Conservation (phyloP, 371 early-diverging fungal genomes). For the Mortierella sp. region DNA sequence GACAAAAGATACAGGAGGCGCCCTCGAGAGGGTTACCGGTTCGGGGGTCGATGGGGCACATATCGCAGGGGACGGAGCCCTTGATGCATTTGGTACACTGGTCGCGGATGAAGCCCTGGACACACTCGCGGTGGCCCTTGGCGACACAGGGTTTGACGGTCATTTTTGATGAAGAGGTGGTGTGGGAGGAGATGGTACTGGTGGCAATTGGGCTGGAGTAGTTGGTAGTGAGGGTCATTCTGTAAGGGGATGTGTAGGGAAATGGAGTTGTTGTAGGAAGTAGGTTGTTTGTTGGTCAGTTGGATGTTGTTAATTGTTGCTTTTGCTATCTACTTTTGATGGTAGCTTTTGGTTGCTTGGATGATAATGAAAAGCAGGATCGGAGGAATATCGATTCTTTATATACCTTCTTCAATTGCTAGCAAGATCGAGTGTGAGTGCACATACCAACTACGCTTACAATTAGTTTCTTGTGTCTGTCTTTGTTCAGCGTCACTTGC, state of each 20-base stretch:
- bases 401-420: too few relatives aligned
- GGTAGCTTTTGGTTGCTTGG: not conserved
- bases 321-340: not conserved
- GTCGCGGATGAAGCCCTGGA: slow-evolving; percentile 41
- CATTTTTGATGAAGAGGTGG: slow-evolving; percentile 8
- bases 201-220: slow-evolving; percentile 2
- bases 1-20: slow-evolving; percentile 35
- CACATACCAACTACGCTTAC: not conserved
- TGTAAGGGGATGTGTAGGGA: too few relatives aligned
- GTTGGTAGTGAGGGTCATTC: not conserved
- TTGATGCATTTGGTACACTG: slow-evolving; percentile 35
- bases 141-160: slow-evolving; percentile 32
- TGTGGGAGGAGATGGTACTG: not conserved
- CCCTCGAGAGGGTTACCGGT: too few relatives aligned
- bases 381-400: not conserved
- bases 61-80: slow-evolving; percentile 36
- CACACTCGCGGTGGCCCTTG: slow-evolving; percentile 41
- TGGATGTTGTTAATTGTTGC: not conserved
- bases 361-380: not conserved
- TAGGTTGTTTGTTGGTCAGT: not conserved
- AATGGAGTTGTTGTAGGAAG: not conserved
- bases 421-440: too few relatives aligned
- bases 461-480: too few relatives aligned
- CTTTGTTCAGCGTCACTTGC: not conserved
- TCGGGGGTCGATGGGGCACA: slow-evolving; percentile 24